Base-by-base conservation (phyloP, 129 eudicot genomes). In the Silybum marianum region DNA sequence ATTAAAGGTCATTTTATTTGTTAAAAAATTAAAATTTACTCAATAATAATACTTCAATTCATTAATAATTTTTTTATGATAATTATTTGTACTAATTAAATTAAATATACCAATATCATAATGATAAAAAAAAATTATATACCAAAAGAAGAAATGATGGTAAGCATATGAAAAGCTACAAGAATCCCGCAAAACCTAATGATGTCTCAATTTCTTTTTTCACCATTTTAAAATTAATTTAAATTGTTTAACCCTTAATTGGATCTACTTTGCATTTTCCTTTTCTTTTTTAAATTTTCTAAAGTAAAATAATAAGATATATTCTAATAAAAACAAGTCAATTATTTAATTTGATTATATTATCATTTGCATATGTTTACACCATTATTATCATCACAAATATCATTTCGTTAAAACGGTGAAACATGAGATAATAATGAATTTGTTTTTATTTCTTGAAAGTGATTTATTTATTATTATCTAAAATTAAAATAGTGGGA, bases 121-220 rank as follows among this genome's bases (percentile, higher is more conserved):
- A 40, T 40, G 9, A 40, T 40, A n/a, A n/a, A n/a, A 40, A 51
- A 51, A 51, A 16, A 3, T 13, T 1, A 51, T 51, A 51, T 51
- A 14, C 7, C 5, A 26, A 25, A 13, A 26, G 23, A 44, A 48
- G 30, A 48, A 46, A 60, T 62, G 23, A 60, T 66, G 22, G 14
- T 22, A 19, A 44, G 24, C 62, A 77, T 66, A 66, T 21, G 73
- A 36, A 77, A 77, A 77, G 72, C 81, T 13, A 65, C 73, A 36
- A 65, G 54, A 77, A 77, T 77, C 72, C 80, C 63, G 40, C 81
- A 62, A 77, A 65, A 38, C 81, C 9, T 9, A 58, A 62, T 76
- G 58, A 76, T 76, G 58, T 19, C 71, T 62, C 3, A 60, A 63
- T 21, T 76, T 60, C 19, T 78, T 67, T 67, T 67, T 67, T 40